These are phyloP conservation scores for Penicillium paradoxum DNA, from an alignment of 495 filamentous ascomycete genomes.

Conservation along the genomic window DNA sequence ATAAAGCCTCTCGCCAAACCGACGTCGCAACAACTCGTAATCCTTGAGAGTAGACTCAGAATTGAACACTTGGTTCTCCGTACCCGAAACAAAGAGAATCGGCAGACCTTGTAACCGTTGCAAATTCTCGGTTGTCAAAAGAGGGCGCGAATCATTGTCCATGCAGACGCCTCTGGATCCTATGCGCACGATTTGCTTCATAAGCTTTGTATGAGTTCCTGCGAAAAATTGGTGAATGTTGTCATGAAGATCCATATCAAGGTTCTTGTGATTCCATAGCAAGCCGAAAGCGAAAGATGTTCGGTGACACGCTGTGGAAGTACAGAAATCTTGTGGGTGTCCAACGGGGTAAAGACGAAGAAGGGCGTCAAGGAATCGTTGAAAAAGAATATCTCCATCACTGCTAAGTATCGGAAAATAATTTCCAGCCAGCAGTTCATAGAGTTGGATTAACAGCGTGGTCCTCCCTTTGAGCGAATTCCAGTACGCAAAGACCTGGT, in stretches of 20 bases:
- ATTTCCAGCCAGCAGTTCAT: constrained; percentile 2
- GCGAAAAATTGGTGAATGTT: constrained; percentile 58
- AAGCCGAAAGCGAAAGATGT: constrained; percentile 57
- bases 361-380: constrained; percentile 9
- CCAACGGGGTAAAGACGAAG: constrained; percentile 54
- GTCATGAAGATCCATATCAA: constrained; percentile 59
- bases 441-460: constrained; percentile 30
- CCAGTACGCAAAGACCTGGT: constrained; percentile 52
- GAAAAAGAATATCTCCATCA: neutral
- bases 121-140: too few relatives aligned
- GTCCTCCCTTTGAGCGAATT: constrained; percentile 56
- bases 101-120: constrained; percentile 39
- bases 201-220: constrained; percentile 55
- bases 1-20: constrained; percentile 49
- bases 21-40: constrained; percentile 51
- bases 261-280: constrained; percentile 59
- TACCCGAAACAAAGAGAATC: constrained; percentile 54
- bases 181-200: constrained; percentile 55
- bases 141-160: constrained; percentile 32
- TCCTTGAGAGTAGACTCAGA: constrained; percentile 53
- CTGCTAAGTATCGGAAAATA: too few relatives aligned
- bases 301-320: constrained; percentile 57
- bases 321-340: constrained; percentile 53
- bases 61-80: constrained; percentile 56
- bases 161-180: constrained; percentile 50